Conservation (phyloP, 2,329 filamentous ascomycete genomes). For the Penicillium sp. region DNA sequence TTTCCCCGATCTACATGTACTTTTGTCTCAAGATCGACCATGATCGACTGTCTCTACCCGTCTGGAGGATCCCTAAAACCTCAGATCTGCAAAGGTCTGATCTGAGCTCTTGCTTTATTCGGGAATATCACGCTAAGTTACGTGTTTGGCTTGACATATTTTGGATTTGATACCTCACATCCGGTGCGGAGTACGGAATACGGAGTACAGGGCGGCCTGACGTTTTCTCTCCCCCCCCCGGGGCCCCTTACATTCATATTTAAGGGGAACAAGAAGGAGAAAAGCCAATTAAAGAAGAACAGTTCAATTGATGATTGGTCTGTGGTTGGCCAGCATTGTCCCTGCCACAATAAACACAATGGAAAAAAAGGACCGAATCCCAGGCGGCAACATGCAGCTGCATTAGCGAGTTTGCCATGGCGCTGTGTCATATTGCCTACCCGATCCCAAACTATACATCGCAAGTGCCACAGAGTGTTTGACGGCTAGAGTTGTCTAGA, state of each 20-base stretch:
- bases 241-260: background rate
- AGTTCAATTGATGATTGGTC: background rate
- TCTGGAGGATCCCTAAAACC: constrained; percentile 13
- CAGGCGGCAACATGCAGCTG: background rate
- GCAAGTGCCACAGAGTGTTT: background rate
- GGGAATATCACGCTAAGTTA: background rate
- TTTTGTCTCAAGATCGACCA: background rate
- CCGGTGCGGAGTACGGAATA: background rate
- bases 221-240: background rate
- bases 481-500: background rate
- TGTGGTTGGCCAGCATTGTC: background rate
- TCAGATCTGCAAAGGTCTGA: background rate
- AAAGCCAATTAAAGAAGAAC: background rate
- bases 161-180: constrained; percentile 25
- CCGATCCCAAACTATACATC: background rate
- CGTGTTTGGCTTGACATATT: background rate
- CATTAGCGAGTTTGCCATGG: background rate
- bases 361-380: background rate
- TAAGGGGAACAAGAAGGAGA: background rate
- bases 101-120: background rate
- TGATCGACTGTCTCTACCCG: constrained; percentile 16
- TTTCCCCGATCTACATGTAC: constrained; percentile 1
- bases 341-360: constrained; percentile 2
- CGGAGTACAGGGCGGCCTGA: constrained; percentile 1
- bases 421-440: constrained; percentile 6